phyloP scores from a whole-genome alignment of 1,284 basidiomycete genomes.

The Neotropicomus parvogracilis region DNA sequence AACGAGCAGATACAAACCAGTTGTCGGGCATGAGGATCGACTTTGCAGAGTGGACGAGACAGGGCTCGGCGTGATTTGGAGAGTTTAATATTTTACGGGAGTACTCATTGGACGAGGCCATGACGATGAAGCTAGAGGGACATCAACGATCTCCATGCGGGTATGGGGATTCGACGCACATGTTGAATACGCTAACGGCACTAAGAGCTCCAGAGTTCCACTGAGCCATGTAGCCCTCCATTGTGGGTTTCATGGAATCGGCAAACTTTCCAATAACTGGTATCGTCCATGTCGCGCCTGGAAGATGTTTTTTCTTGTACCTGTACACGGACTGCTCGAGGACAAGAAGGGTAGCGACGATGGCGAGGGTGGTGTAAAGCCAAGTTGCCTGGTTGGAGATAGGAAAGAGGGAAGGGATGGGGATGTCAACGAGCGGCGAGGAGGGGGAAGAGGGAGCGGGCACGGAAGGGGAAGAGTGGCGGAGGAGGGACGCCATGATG shows the following conservation, averaged over 20 bases:
- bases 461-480: conserved; percentile 36
- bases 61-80: conserved; percentile 86
- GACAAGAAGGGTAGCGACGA: conserved; percentile 63
- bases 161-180: conserved; percentile 51
- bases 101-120: conserved; percentile 89
- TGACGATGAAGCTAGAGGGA: conserved; percentile 83
- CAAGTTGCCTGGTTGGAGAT: conserved; percentile 45
- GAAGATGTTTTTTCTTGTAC: conserved; percentile 82
- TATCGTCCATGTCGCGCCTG: conserved; percentile 88
- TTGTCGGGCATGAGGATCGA: conserved; percentile 85
- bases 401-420: conserved; percentile 41
- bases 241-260: conserved; percentile 82
- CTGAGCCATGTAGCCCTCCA: conserved; percentile 86
- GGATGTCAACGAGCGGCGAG: conserved; percentile 40
- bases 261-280: conserved; percentile 92
- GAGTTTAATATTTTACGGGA: conserved; percentile 93
- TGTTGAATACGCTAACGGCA: conserved; percentile 92
- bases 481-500: conserved; percentile 37
- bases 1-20: conserved; percentile 56
- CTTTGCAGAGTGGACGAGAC: conserved; percentile 92
- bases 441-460: conserved; percentile 41
- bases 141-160: conserved; percentile 6
- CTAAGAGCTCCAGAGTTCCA: conserved; percentile 85
- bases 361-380: conserved; percentile 61
- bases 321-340: conserved; percentile 85